Base-by-base conservation (phyloP, 805 yeast species). In the Starmerella khaoyaiensis region DNA sequence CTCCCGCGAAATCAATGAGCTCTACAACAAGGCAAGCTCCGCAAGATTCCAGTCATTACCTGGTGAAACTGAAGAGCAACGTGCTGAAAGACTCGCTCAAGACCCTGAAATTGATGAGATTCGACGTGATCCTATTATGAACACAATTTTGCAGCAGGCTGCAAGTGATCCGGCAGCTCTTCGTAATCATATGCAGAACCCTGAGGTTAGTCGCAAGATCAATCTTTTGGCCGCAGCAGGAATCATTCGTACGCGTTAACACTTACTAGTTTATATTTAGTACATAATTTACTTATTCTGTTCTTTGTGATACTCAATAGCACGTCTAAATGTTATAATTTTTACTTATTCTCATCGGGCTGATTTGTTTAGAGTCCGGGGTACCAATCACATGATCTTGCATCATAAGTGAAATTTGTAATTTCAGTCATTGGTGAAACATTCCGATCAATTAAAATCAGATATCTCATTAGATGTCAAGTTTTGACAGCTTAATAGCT, bases 151-250 rank as follows among this genome's bases (percentile, higher is more conserved):
- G 58, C 78, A 74, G 50, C 99, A 90, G 64, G 97, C 97, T 15
- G 80, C 78, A 59, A 81, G 74, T 42, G 80, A 90, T 58, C 98
- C 98, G 35, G 94, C 94, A 31, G 97, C 97, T 38, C 69, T 90
- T 51, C 93, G 81, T 58, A 96, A 87, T 53, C 98, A 90, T 63
- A 84, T 90, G 95, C 80, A 74, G 68, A 90, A 90, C 63, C 97
- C 98, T 28, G 93, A 76, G 44, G 80, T 90, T 35, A 72, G 76
- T 55, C 77, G 76, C 60, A 90, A 90, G 73, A 76, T 90, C 52
- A 78, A 79, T 60, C 69, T 79, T 51, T 71, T 90, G 60, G 78
- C 86, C 58, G 94, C 96, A 39, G 95, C 97, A 15, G 99, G 99
- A 59, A 80, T 90, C 39, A 86, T 90, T 54, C 78, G 94, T 58